Base-by-base conservation (phyloP, 2,329 filamentous ascomycete genomes). In the Ceratocystiopsis minuta region DNA sequence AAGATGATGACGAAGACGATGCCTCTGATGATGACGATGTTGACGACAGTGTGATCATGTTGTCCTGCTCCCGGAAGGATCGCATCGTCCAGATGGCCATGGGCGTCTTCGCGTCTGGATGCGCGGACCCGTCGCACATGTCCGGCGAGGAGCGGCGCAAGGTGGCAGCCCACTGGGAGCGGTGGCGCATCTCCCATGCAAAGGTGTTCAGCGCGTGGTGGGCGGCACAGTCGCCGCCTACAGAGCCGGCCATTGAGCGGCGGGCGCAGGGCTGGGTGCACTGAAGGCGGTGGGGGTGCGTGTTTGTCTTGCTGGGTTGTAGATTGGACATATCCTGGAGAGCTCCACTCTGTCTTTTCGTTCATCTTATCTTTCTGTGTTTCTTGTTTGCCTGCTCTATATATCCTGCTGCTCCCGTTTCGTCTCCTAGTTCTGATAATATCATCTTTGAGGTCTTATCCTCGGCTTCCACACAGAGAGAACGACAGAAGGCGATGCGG, bases 141-240 rank as follows among this genome's bases (percentile, higher is more conserved):
- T 16, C 35, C 12, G 4, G 1, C 16, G 12, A 14, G 17, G 35
- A 37, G 16, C 28, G 3, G 17, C 40, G 43, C 31, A 7, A 15
- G 7, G 35, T 43, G 3, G 35, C 34, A 6, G 43, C 39, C 4
- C 39, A 44, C 40, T 44, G 43, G 43, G 44, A 41, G 31, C 34
- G 16, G 14, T 45, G 46, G 46, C 34, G 41, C n/a, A 17, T 41
- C 16, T 20, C 16, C 10, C 31, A 43, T 18, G 20, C 14, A 16
- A 3, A 3, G 11, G 36, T 31, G 10, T 46, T 48, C 38, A 36
- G 39, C 3, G 2, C 24, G 13, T 48, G 46, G 48, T 50, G 48
- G 48, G 43, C 46, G 1, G 11, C 11, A 1, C 46, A 47, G 35
- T 14, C 38, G 36, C 48, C 48, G 13, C 31, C n/a, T 1, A 44